These are phyloP conservation scores for Carex sylvatica DNA, from an alignment of 202 grass and related monocot genomes.

Conservation along the genomic window DNA sequence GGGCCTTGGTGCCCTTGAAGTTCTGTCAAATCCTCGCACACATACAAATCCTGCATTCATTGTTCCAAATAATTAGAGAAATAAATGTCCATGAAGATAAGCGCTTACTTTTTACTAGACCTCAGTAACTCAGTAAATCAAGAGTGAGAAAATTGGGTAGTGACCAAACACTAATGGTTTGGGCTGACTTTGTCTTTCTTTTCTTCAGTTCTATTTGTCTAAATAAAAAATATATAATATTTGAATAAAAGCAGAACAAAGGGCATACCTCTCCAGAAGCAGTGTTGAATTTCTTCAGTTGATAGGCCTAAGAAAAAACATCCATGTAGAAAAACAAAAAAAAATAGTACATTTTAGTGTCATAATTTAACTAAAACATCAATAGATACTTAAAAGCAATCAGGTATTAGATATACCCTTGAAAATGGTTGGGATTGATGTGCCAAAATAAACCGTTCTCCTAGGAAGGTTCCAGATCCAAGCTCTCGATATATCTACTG, in stretches of 20 bases:
- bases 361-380: slow-evolving; percentile 14
- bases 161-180: neutral
- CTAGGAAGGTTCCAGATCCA: slow-evolving; percentile 84
- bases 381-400: neutral
- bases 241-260: slow-evolving; percentile 9
- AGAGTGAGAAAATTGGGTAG: neutral
- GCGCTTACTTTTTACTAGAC: neutral
- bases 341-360: slow-evolving; percentile 12
- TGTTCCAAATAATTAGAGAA: slow-evolving; percentile 5
- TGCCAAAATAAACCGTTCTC: slow-evolving; percentile 88
- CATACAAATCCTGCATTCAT: slow-evolving; percentile 61
- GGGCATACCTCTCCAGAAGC: slow-evolving; percentile 72
- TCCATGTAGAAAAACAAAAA: slow-evolving; percentile 9
- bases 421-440: slow-evolving; percentile 82
- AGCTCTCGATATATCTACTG: slow-evolving; percentile 54
- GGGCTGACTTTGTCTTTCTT: neutral
- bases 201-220: slow-evolving; percentile 17
- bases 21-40: slow-evolving; percentile 77
- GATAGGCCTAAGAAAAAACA: slow-evolving; percentile 49
- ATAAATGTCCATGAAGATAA: neutral
- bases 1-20: slow-evolving; percentile 61
- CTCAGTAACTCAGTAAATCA: neutral
- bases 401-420: slow-evolving; percentile 41
- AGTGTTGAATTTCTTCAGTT: slow-evolving; percentile 69
- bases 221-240: neutral